A percentile compares a stretch with the other conserved stretches of the same genome.
phyloP scores from a whole-genome alignment of 306 rosid genomes.

The Albizia julibrissin region DNA sequence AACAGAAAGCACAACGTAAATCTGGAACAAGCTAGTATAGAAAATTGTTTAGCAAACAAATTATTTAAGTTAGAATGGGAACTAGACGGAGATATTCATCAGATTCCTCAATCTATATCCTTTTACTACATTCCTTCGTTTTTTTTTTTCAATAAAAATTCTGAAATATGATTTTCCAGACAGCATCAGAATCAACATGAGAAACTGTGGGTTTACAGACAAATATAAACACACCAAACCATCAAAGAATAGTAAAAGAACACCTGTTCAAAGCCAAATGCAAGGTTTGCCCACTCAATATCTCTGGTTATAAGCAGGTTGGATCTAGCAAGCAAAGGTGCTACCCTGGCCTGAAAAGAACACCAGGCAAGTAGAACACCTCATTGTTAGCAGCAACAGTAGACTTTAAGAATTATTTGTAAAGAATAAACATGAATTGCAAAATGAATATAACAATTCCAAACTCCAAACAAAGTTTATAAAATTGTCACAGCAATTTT shows the following conservation, averaged over 20 bases:
- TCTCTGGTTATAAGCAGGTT: constrained; percentile 88
- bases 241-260: constrained; percentile 15
- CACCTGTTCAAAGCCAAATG: constrained; percentile 93
- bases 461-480: not conserved
- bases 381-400: constrained; percentile 18
- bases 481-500: not conserved
- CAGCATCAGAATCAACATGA: not conserved
- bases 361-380: constrained; percentile 27
- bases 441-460: not conserved
- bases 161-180: not conserved
- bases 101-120: not conserved
- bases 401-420: not conserved
- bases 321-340: constrained; percentile 94
- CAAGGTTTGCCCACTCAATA: constrained; percentile 97
- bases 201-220: not conserved
- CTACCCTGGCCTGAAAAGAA: constrained; percentile 64
- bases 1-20: not conserved
- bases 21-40: not conserved
- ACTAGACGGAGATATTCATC: not conserved
- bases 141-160: not conserved
- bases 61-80: not conserved
- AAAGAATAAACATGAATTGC: not conserved
- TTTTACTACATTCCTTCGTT: not conserved
- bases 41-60: not conserved
- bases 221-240: constrained; percentile 22